A percentile compares a stretch with the other conserved stretches of the same genome.
These are phyloP conservation scores for Boletus bicolor DNA, from an alignment of 768 basidiomycete genomes.

Conservation along the genomic window DNA sequence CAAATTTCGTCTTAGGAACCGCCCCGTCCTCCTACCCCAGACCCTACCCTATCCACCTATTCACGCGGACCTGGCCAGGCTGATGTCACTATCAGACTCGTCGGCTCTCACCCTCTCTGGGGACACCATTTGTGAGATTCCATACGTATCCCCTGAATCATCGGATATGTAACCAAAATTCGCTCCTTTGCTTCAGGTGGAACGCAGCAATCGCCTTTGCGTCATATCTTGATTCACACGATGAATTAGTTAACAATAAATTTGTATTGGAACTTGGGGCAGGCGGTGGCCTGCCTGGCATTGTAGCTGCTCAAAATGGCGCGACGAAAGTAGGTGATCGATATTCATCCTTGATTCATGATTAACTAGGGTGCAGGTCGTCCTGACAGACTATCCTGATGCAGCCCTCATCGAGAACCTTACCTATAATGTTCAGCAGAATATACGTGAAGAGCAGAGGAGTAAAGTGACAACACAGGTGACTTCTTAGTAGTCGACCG, in stretches of 20 bases:
- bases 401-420: constrained; percentile 71
- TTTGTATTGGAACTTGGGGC: constrained; percentile 88
- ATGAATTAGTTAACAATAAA: constrained; percentile 41
- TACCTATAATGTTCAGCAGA: constrained; percentile 58
- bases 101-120: constrained; percentile 81
- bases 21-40: constrained; percentile 63
- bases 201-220: constrained; percentile 76
- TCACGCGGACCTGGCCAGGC: constrained; percentile 29
- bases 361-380: constrained; percentile 45
- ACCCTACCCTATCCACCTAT: constrained; percentile 54
- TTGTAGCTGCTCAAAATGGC: constrained; percentile 69
- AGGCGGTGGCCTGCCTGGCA: constrained; percentile 84
- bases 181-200: constrained; percentile 51
- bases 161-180: not conserved
- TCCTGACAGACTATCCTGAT: constrained; percentile 95
- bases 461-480: constrained; percentile 33
- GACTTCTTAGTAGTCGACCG: constrained; percentile 27
- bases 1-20: constrained; percentile 44
- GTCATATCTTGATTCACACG: constrained; percentile 59
- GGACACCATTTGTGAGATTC: constrained; percentile 66
- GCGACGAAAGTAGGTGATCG: constrained; percentile 52
- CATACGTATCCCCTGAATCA: not conserved
- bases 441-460: constrained; percentile 37
- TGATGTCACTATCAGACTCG: constrained; percentile 59
- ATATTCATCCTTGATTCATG: not conserved